phyloP scores from a whole-genome alignment of 345 rosid species.

The Boechera divaricarpa region DNA sequence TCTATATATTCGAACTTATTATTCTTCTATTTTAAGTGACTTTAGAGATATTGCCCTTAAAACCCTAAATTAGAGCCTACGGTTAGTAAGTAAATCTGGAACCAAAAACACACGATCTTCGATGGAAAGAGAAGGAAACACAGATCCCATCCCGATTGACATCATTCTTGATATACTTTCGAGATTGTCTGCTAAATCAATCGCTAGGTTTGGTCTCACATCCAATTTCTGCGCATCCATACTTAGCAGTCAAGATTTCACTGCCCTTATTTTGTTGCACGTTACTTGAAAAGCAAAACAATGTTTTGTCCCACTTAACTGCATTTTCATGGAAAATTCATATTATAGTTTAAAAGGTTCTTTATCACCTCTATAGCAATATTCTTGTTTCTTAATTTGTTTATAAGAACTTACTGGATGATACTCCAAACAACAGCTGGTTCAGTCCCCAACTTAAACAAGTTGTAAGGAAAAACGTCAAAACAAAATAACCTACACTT shows the following conservation, averaged over 20 bases:
- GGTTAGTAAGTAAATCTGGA: neutral
- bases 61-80: neutral
- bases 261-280: no score
- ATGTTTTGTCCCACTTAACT: neutral
- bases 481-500: no score
- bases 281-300: neutral
- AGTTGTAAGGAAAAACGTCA: neutral
- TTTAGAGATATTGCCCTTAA: no score
- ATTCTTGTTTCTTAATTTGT: neutral
- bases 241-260: neutral
- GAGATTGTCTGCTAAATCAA: neutral
- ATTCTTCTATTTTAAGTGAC: no score
- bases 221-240: neutral
- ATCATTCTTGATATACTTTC: neutral
- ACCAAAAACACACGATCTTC: neutral
- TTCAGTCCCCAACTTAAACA: neutral
- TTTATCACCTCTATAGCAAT: neutral
- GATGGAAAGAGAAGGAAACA: neutral
- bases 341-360: neutral
- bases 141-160: neutral
- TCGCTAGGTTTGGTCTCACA: neutral
- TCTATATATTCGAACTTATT: no score
- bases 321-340: neutral
- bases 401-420: neutral
- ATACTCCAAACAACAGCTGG: neutral